A percentile compares a stretch with the other conserved stretches of the same genome.
These are phyloP conservation scores for Cladosporium colombiae DNA, from an alignment of 2,329 filamentous ascomycete genomes.

Conservation along the genomic window DNA sequence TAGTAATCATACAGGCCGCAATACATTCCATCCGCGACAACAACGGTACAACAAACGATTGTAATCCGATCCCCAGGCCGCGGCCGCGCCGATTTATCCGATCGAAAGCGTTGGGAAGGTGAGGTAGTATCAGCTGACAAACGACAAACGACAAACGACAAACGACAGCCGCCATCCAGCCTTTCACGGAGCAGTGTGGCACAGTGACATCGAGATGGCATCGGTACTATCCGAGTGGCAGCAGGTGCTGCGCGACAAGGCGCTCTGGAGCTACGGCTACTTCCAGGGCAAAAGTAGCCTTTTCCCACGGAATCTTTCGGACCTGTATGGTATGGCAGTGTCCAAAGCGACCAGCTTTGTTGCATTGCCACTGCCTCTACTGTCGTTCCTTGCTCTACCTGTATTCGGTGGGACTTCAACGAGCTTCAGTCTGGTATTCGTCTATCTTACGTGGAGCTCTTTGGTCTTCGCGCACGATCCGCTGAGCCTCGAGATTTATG, in stretches of 20 bases:
- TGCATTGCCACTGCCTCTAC: slow-evolving; percentile 42
- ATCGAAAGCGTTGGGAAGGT: neutral
- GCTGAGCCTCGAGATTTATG: slow-evolving; percentile 72
- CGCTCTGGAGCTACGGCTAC: slow-evolving; percentile 35
- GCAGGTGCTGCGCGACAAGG: slow-evolving; percentile 31
- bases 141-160: slow-evolving; percentile 5
- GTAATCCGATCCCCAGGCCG: neutral
- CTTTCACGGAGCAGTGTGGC: neutral
- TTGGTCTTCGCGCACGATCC: slow-evolving; percentile 76
- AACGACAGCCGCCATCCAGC: neutral
- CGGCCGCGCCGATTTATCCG: neutral
- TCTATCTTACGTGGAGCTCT: slow-evolving; percentile 87
- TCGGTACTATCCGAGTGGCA: slow-evolving; percentile 22
- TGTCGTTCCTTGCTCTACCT: slow-evolving; percentile 70
- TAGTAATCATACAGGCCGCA: neutral
- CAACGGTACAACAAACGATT: neutral
- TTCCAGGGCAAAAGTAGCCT: slow-evolving; percentile 32
- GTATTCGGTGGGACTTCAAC: slow-evolving; percentile 75
- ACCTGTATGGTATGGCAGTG: slow-evolving; percentile 29
- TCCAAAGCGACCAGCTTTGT: slow-evolving; percentile 34
- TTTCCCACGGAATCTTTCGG: slow-evolving; percentile 29
- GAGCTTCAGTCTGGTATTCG: slow-evolving; percentile 81
- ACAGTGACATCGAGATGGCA: slow-evolving; percentile 1
- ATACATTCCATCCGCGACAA: neutral
- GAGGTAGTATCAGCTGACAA: slow-evolving; percentile 9